A percentile compares a stretch with the other conserved stretches of the same genome.
Conservation (phyloP, 345 rosid species). For the Theobroma cacao region DNA sequence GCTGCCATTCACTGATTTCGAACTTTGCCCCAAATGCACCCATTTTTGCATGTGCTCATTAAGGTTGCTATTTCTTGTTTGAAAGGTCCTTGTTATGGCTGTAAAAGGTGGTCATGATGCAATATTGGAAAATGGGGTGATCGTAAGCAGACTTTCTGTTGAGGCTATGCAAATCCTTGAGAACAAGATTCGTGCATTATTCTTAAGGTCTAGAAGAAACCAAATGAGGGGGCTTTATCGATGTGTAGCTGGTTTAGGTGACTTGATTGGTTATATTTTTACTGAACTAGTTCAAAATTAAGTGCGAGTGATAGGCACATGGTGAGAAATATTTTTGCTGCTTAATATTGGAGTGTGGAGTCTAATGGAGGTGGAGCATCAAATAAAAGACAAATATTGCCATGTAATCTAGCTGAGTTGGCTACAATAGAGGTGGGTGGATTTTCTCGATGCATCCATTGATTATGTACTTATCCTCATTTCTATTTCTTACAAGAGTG, state of each 20-base stretch:
- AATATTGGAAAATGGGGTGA: conserved; percentile 48
- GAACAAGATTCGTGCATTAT: conserved; percentile 77
- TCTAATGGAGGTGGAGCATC: conserved; percentile 61
- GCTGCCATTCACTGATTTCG: too few species aligned
- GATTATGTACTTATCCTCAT: conserved; percentile 9
- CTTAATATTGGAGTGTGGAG: conserved; percentile 50
- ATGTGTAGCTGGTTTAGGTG: conserved; percentile 87
- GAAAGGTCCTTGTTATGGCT: conserved; percentile 88
- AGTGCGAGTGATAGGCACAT: conserved; percentile 68
- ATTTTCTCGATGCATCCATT: conserved; percentile 14
- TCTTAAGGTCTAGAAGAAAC: conserved; percentile 82
- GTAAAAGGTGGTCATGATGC: conserved; percentile 50
- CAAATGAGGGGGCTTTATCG: conserved; percentile 97
- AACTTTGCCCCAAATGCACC: too few species aligned
- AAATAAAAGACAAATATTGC: conserved; percentile 80
- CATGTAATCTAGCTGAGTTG: conserved; percentile 84
- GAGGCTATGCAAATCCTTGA: conserved; percentile 83
- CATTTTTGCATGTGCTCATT: conserved; percentile 90
- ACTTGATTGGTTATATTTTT: conserved; percentile 86
- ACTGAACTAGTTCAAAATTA: conserved; percentile 63
- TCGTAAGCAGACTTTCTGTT: conserved; percentile 73
- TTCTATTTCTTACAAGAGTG: conserved; percentile 16
- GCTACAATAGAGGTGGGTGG: conserved; percentile 85
- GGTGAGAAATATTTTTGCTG: conserved; percentile 73
- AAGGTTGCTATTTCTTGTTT: conserved; percentile 85